Base-by-base conservation (phyloP, 2,329 filamentous ascomycete species). In the Colletotrichum orchidophilum region DNA sequence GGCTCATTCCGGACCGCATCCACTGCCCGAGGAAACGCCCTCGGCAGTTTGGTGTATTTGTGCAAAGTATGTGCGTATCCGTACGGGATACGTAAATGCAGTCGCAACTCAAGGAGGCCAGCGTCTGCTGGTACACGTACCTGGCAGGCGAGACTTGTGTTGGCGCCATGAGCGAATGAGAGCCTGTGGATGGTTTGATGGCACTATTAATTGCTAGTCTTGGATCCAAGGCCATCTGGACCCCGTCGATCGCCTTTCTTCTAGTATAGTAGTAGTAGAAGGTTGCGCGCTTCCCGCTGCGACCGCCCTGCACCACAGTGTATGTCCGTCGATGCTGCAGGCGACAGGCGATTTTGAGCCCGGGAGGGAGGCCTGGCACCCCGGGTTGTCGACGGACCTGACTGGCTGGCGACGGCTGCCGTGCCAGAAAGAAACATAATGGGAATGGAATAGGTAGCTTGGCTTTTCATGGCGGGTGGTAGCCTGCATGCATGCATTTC, bases 261-360 rank as follows among this genome's bases (percentile, higher is more conserved):
- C 26, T 59, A 31, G 49, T 27, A 15, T 39, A 39, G 35, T 15
- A 18, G 35, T 12, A 18, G 15, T n/a, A 46, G 18, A 62, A 39
- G 63, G 35, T 61, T 39, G 67, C 57, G 57, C 67, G 67, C 66
- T 70, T 59, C 61, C 66, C 66, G 61, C 66, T 29, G 26, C 33
- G 59, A 27, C 27, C 42, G 42, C 27, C 58, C 58, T 49, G n/a
- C 39, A n/a, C 33, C 54, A n/a, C 35, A 52, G 31, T 63, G 49
- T 31, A 27, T 62, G 59, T 29, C 26, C 26, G 57, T 60, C 24
- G 15, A 21, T 31, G 39, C 31, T 39, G 27, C 21, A 58, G n/a
- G 18, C 29, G 39, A 18, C 18, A 46, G 39, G 18, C 39, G 39
- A 46, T 46, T 46, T 46, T 15, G 39, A 46, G 39, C 39, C 39